Conservation (phyloP, 2,329 filamentous ascomycete genomes). For the Arthrobotrys conoides region DNA sequence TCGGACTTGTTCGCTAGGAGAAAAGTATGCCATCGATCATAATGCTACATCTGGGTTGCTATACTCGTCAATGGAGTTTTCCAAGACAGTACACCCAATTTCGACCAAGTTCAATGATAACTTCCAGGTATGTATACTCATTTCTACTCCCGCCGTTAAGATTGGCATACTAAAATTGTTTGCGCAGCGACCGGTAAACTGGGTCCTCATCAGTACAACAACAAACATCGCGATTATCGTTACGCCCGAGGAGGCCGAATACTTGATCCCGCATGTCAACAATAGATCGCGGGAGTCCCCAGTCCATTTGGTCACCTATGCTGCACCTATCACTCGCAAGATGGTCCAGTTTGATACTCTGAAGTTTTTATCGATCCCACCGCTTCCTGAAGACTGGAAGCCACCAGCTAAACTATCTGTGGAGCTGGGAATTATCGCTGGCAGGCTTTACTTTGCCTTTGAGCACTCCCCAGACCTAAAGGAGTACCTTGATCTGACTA, state of each 20-base stretch:
- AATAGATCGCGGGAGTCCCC: constrained; percentile 16
- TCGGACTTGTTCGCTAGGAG: constrained; percentile 42
- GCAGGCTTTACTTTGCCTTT: constrained; percentile 74
- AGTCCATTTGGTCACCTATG: constrained; percentile 72
- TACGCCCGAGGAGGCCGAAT: constrained; percentile 76
- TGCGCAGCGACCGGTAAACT: constrained; percentile 71
- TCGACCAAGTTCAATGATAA: constrained; percentile 67
- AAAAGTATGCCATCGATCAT: constrained; percentile 65
- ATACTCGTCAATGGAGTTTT: constrained; percentile 70
- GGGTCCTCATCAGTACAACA: constrained; percentile 73
- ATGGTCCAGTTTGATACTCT: constrained; percentile 75
- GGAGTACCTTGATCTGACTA: constrained; percentile 52
- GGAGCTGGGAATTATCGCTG: constrained; percentile 75
- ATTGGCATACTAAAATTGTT: constrained; percentile 5
- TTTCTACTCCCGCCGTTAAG: background rate
- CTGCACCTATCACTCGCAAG: constrained; percentile 73
- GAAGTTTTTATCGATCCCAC: constrained; percentile 71
- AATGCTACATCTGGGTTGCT: constrained; percentile 67
- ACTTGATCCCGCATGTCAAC: constrained; percentile 43
- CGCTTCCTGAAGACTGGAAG: constrained; percentile 67
- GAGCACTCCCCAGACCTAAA: constrained; percentile 68
- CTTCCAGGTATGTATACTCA: constrained; percentile 66
- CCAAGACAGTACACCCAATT: constrained; percentile 68
- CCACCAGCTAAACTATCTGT: constrained; percentile 72
- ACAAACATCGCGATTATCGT: constrained; percentile 72